Conservation (phyloP, 352 stramenopile species). For the Globisporangium viniferum region DNA sequence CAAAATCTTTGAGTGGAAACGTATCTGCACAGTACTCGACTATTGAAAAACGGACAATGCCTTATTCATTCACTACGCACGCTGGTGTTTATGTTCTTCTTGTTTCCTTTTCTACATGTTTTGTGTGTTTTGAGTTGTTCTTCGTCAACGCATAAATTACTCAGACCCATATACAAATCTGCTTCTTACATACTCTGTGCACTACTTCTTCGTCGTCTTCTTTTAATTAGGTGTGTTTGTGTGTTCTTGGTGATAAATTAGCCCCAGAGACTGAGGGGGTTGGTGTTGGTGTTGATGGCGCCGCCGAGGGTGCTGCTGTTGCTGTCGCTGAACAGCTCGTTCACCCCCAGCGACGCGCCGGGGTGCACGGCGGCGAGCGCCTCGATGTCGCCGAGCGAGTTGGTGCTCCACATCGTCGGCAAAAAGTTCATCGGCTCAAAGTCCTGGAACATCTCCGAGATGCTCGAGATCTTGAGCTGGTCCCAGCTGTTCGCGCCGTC, state of each 20-base stretch:
- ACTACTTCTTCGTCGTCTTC: background rate
- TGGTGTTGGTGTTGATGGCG: slow-evolving; percentile 8
- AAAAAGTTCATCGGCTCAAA: slow-evolving; percentile 36
- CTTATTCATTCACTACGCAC: background rate
- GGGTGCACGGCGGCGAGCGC: slow-evolving; percentile 21
- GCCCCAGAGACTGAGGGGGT: slow-evolving; percentile 17
- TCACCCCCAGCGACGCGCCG: slow-evolving; percentile 9
- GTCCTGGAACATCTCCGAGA: slow-evolving; percentile 47
- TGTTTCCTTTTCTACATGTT: background rate
- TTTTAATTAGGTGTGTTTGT: slow-evolving; percentile 8
- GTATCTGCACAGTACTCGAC: background rate
- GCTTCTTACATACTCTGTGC: slow-evolving; percentile 6
- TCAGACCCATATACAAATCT: slow-evolving; percentile 10
- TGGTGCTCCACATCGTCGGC: slow-evolving; percentile 49
- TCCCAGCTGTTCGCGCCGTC: slow-evolving; percentile 17
- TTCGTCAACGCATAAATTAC: slow-evolving; percentile 12
- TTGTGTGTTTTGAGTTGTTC: slow-evolving; percentile 7
- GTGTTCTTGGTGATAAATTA: slow-evolving; percentile 19
- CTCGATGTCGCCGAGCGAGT: slow-evolving; percentile 38
- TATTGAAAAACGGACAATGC: background rate
- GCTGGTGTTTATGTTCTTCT: background rate
- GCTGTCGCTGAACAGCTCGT: slow-evolving; percentile 36
- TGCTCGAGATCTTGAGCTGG: slow-evolving; percentile 22
- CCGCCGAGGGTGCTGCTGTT: no score
- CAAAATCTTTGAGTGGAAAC: background rate